Evolutionary conservation across 2,329 filamentous ascomycete genomes (phyloP).

Genomic region (Claviceps sorghi): DNA sequence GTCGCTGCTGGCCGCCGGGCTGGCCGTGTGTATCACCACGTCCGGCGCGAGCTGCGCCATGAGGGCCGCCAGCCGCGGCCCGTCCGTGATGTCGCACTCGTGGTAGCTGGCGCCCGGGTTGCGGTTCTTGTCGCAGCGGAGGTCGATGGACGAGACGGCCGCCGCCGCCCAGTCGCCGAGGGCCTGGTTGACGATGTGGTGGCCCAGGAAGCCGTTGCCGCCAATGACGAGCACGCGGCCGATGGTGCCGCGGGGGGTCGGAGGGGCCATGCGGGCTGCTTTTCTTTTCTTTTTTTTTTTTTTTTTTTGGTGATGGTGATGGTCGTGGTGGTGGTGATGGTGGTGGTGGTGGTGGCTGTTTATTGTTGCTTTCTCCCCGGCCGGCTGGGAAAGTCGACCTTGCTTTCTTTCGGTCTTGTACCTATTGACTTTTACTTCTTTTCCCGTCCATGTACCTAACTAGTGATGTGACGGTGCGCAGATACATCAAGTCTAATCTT

Average conservation of each 20-base stretch:
- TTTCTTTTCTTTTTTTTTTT: background rate
- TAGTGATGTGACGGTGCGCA: background rate
- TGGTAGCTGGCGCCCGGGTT: slow-evolving; percentile 46
- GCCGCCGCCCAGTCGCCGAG: slow-evolving; percentile 36
- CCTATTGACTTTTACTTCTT: too few relatives aligned
- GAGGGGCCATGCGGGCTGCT: background rate
- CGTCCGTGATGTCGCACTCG: slow-evolving; percentile 65
- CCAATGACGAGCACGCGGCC: slow-evolving; percentile 66
- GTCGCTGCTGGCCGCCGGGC: slow-evolving; percentile 44
- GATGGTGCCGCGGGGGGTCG: slow-evolving; percentile 27
- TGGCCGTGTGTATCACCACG: slow-evolving; percentile 84
- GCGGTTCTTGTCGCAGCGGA: slow-evolving; percentile 57
- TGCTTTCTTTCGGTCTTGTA: too few relatives aligned
- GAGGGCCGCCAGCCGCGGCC: slow-evolving; percentile 42
- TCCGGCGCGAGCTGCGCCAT: slow-evolving; percentile 57
- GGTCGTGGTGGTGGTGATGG: background rate
- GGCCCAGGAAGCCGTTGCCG: slow-evolving; percentile 72
- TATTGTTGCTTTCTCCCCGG: background rate
- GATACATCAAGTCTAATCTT: too few relatives aligned
- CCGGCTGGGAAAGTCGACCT: too few relatives aligned
- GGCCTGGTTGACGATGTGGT: slow-evolving; percentile 64
- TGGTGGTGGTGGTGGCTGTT: background rate
- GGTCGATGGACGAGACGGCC: slow-evolving; percentile 55
- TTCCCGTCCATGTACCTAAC: background rate
- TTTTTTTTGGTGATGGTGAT: background rate